Evolutionary conservation across 176 grass and related monocot species (phyloP).

Genomic region (Bothriochloa decipiens): DNA sequence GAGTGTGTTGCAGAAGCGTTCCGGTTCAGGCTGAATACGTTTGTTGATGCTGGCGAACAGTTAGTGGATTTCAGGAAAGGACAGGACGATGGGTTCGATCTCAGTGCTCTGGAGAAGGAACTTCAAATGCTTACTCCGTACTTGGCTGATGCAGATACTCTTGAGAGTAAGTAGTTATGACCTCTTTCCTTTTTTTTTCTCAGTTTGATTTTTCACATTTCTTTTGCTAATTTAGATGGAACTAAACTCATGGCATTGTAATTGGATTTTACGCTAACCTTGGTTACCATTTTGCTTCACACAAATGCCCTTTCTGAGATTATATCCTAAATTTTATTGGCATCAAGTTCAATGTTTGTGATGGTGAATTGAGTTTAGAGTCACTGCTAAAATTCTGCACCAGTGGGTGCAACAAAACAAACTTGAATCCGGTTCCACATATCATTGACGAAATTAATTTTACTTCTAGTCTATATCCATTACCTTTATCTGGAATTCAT

Average conservation of each 20-base stretch:
- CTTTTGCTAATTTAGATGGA: neutral
- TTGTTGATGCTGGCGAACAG: constrained; percentile 31
- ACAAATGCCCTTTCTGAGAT: neutral
- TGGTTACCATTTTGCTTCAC: constrained; percentile 10
- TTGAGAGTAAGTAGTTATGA: constrained; percentile 42
- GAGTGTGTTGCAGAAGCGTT: constrained; percentile 57
- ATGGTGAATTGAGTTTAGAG: constrained; percentile 5
- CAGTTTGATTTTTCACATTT: neutral
- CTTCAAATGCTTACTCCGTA: constrained; percentile 64
- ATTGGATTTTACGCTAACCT: neutral
- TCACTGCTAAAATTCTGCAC: neutral
- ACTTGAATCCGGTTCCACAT: neutral
- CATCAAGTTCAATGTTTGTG: neutral
- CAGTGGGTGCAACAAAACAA: neutral
- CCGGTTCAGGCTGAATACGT: constrained; percentile 28
- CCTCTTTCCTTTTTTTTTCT: neutral
- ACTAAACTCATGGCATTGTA: neutral
- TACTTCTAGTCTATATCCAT: neutral
- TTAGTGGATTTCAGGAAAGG: constrained; percentile 44
- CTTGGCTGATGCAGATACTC: constrained; percentile 38
- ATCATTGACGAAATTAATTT: neutral
- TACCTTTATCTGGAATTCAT: constrained; percentile 3
- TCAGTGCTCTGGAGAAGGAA: constrained; percentile 56
- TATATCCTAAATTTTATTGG: neutral
- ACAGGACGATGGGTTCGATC: constrained; percentile 25